Conservation (phyloP, 106 monocot genomes). For the Dendrobium huoshanense region DNA sequence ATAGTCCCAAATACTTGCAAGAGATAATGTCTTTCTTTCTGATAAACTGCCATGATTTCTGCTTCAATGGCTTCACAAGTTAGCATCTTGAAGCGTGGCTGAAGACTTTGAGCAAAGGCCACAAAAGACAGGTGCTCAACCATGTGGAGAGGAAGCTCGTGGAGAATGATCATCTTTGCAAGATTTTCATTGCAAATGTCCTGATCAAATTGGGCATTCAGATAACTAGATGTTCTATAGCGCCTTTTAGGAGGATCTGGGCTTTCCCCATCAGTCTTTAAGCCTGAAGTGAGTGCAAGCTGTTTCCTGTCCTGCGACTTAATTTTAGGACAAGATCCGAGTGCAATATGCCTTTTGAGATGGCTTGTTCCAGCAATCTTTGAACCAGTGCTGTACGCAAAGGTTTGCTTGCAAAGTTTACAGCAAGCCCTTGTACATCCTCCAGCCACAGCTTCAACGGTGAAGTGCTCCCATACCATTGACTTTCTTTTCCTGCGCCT, state of each 20-base stretch:
- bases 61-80: constrained; percentile 42
- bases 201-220: constrained; percentile 57
- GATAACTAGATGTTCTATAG: constrained; percentile 38
- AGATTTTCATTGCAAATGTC: constrained; percentile 50
- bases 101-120: constrained; percentile 62
- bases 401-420: constrained; percentile 91
- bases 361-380: constrained; percentile 94
- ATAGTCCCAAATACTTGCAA: constrained; percentile 35
- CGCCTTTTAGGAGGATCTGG: constrained; percentile 67
- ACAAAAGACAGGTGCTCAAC: constrained; percentile 67
- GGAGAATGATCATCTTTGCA: constrained; percentile 89
- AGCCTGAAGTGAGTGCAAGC: constrained; percentile 43
- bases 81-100: constrained; percentile 69
- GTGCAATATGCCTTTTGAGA: constrained; percentile 81
- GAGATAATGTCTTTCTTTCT: constrained; percentile 64
- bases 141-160: constrained; percentile 84
- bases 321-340: constrained; percentile 77
- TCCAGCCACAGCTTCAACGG: constrained; percentile 56
- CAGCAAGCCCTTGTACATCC: constrained; percentile 76
- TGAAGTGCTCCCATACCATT: constrained; percentile 88
- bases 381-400: constrained; percentile 79
- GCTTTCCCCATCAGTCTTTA: constrained; percentile 19
- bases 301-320: constrained; percentile 47
- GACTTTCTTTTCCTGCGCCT: constrained; percentile 80
- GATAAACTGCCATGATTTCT: constrained; percentile 57